Evolutionary conservation across 2,329 filamentous ascomycete species (phyloP), one percentile per base, ranked within the genome.

Genomic region (Colletotrichum orbiculare): DNA sequence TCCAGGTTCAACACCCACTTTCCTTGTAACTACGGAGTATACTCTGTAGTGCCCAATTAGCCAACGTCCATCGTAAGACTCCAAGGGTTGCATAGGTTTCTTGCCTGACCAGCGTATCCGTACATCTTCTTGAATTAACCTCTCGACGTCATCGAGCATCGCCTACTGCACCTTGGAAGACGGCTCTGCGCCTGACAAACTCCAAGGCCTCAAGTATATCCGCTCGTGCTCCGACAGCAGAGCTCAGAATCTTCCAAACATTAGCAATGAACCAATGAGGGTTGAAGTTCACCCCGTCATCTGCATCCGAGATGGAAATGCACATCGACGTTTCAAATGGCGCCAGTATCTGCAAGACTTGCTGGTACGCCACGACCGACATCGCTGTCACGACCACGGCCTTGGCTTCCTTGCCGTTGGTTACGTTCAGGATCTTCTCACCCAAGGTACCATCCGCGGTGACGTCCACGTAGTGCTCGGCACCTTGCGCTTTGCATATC

Each of bases 171-270:
- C 70, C n/a, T 69, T 70, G 62, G 3, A 65, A 52, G 8, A 61
- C 62, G 1, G 25, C 37, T 6, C 62, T 41, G 1, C 62, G 75
- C 52, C 66, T 69, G 2, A 81, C 78, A 67, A 81, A 81, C 8
- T 78, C 77, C 1, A 81, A 69, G 1, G 79, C 79, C 60, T 81
- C 79, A 0, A 77, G 58, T 0, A 78, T 78, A 54, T 82, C 79
- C 2, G 68, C 68, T 11, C 76, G 67, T 5, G 76, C 79, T 0
- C 79, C 79, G 0, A 79, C 77, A 8, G 73, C 49, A 0, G 76
- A 76, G 0, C 77, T 78, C 10, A 76, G 61, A 0, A 81, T 59
- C n/a, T 63, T 71, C 58, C 74, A 75, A 0, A 78, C 78, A 3
- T 69, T 70, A 7, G 73, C 72, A 11, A 81, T 77, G 1, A 80